A percentile compares a stretch with the other conserved stretches of the same genome.
These are phyloP conservation scores for Leishmania aethiopica DNA, from an alignment of 208 protist genomes.

Conservation along the genomic window DNA sequence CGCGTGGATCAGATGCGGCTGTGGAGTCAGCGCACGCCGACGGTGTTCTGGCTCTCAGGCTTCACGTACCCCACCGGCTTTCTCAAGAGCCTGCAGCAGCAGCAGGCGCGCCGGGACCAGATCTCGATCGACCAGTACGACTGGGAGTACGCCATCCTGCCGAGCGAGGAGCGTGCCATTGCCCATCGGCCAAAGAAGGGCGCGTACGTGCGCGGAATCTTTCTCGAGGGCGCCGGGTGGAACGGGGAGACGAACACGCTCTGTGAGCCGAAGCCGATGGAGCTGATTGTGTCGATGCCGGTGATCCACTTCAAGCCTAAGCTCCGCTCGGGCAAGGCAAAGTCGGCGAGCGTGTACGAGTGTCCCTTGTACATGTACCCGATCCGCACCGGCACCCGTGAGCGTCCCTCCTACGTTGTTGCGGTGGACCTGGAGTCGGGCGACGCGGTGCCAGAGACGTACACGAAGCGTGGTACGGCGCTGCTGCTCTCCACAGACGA, in stretches of 20 bases:
- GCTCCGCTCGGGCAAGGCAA: conserved; percentile 84
- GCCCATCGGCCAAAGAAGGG: conserved; percentile 94
- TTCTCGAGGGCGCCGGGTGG: conserved; percentile 98
- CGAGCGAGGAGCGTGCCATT: conserved; percentile 91
- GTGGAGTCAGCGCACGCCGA: conserved; percentile 94
- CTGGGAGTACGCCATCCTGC: conserved; percentile 97
- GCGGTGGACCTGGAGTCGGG: conserved; percentile 95
- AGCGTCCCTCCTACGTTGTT: conserved; percentile 96
- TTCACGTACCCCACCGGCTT: conserved; percentile 99
- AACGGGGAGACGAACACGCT: conserved; percentile 87
- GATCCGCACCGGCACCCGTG: conserved; percentile 95
- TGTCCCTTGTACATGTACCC: conserved; percentile 99
- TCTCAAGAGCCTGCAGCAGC: conserved; percentile 97
- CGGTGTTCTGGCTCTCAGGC: conserved; percentile 97
- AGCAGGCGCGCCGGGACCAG: conserved; percentile 88
- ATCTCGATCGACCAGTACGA: conserved; percentile 97
- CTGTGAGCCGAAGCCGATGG: conserved; percentile 96
- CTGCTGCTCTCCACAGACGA: conserved; percentile 95
- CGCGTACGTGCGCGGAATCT: conserved; percentile 96
- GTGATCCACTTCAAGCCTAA: conserved; percentile 98
- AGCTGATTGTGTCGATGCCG: conserved; percentile 97
- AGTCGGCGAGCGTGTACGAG: conserved; percentile 83
- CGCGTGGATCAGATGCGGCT: conserved; percentile 94
- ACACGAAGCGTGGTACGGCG: conserved; percentile 98
- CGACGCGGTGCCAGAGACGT: conserved; percentile 93